Percentiles rank a stretch among this genome's conserved stretches.
Conservation (phyloP, 2,329 filamentous ascomycete genomes). For the Aspergillus sclerotialis region DNA sequence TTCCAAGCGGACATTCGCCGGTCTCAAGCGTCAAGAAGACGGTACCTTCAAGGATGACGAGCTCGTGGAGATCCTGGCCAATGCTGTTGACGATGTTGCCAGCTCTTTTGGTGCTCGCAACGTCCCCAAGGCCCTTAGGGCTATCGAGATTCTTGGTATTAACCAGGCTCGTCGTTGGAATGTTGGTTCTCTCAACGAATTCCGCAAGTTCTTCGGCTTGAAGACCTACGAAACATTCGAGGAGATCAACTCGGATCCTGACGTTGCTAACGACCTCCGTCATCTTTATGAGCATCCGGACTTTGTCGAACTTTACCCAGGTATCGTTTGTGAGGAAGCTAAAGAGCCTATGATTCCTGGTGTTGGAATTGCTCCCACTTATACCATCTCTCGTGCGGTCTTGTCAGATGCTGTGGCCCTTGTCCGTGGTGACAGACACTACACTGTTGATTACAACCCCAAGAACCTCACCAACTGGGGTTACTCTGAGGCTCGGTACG, state of each 20-base stretch:
- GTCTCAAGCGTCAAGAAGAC: conserved; percentile 56
- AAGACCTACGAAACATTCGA: conserved; percentile 71
- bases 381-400: conserved; percentile 69
- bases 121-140: conserved; percentile 65
- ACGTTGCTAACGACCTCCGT: conserved; percentile 58
- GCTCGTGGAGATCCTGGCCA: conserved; percentile 61
- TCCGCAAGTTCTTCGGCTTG: conserved; percentile 72
- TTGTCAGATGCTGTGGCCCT: conserved; percentile 73
- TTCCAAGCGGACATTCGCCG: conserved; percentile 59
- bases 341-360: conserved; percentile 69
- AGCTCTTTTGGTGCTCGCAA: conserved; percentile 64
- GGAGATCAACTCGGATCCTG: conserved; percentile 73
- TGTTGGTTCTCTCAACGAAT: conserved; percentile 72
- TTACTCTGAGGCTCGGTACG: conserved; percentile 66
- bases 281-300: conserved; percentile 66
- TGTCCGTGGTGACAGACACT: conserved; percentile 70
- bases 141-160: conserved; percentile 74
- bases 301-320: conserved; percentile 73
- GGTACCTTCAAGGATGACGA: conserved; percentile 71
- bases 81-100: conserved; percentile 63
- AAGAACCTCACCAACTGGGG: conserved; percentile 78
- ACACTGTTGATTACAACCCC: conserved; percentile 70
- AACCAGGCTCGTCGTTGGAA: conserved; percentile 72
- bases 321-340: conserved; percentile 66
- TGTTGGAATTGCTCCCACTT: conserved; percentile 67